These are phyloP conservation scores for Vachellia collinsii DNA, from an alignment of 306 rosid genomes.

Conservation along the genomic window DNA sequence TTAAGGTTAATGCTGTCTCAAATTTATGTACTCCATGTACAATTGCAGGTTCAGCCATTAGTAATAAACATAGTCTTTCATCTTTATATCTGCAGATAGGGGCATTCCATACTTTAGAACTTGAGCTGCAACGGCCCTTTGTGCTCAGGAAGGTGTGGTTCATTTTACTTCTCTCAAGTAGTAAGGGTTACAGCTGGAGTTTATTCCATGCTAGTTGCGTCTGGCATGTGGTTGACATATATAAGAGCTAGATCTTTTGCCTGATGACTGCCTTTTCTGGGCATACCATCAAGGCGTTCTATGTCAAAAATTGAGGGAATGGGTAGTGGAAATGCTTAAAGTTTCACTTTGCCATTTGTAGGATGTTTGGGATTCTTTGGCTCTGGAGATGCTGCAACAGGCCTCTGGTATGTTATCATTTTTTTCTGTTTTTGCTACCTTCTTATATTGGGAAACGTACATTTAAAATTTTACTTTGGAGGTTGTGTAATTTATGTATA, in stretches of 20 bases:
- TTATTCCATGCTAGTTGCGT: constrained; percentile 9
- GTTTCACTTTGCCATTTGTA: constrained; percentile 41
- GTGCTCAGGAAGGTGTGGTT: constrained; percentile 79
- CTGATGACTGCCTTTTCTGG: constrained; percentile 16
- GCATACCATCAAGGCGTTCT: background rate
- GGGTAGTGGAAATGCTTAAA: background rate
- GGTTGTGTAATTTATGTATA: constrained; percentile 3
- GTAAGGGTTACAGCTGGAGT: constrained; percentile 26
- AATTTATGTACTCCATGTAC: background rate
- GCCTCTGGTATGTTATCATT: constrained; percentile 71
- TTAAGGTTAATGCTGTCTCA: constrained; percentile 63
- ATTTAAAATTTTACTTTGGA: background rate
- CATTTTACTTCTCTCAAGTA: background rate
- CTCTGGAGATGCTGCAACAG: constrained; percentile 79
- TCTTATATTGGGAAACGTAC: background rate
- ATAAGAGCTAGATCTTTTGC: constrained; percentile 16
- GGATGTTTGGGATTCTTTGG: constrained; percentile 91
- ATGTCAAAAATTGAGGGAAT: background rate
- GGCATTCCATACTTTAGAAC: constrained; percentile 92
- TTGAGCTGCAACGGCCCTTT: constrained; percentile 93
- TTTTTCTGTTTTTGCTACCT: constrained; percentile 4
- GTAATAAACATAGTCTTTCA: constrained; percentile 29
- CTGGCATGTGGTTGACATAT: constrained; percentile 7
- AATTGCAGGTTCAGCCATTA: background rate
- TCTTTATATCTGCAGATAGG: constrained; percentile 67